These are phyloP conservation scores for Colletotrichum echinochloae DNA, from an alignment of 2,329 filamentous ascomycete species.

Conservation along the genomic window DNA sequence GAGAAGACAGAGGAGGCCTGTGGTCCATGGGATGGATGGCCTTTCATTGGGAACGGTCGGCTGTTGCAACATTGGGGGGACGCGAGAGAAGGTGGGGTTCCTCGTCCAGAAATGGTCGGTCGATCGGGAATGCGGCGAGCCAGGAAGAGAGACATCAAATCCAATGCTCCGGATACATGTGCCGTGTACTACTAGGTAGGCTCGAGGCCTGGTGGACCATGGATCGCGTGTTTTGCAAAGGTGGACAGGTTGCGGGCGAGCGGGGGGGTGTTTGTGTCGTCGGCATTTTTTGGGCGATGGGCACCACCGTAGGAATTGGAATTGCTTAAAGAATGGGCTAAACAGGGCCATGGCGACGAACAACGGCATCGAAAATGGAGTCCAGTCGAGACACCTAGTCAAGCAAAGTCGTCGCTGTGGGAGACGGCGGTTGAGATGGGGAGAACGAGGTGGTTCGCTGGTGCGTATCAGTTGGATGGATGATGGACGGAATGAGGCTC, in stretches of 20 bases:
- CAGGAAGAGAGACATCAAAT: neutral
- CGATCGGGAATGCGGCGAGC: neutral
- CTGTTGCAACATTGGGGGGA: neutral
- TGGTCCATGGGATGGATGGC: neutral
- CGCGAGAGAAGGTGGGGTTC: neutral
- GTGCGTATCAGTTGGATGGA: conserved; percentile 1
- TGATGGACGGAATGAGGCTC: conserved; percentile 20
- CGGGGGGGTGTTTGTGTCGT: conserved; percentile 19
- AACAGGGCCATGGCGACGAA: neutral
- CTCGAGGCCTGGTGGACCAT: conserved; percentile 2
- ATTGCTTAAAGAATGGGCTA: neutral
- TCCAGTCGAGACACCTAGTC: neutral
- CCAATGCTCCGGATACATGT: conserved; percentile 14
- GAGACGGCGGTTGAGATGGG: neutral
- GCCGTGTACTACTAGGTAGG: conserved; percentile 30
- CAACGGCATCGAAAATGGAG: neutral
- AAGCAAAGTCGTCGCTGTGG: neutral
- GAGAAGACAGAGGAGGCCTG: too few species aligned
- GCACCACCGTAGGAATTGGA: neutral
- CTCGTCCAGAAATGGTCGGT: neutral
- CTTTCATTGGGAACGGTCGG: neutral
- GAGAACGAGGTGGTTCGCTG: neutral
- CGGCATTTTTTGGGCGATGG: conserved; percentile 10
- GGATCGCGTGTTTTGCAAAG: conserved; percentile 15
- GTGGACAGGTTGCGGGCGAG: too few species aligned